Base-by-base conservation (phyloP, 345 rosid genomes). In the Crucihimalaya himalaica region DNA sequence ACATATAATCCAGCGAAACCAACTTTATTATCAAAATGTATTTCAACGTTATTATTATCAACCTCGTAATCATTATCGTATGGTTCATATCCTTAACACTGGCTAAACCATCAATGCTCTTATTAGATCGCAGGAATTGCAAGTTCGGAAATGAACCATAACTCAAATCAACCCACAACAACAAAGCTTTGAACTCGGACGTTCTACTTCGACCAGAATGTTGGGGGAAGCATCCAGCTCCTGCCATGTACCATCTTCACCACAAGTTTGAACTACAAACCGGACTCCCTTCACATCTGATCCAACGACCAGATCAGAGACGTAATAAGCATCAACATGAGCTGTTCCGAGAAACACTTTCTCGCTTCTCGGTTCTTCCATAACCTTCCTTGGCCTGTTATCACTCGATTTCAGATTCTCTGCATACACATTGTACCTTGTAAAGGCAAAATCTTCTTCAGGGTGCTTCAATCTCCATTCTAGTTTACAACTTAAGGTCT, bases 301-400 rank as follows among this genome's bases (percentile, higher is more conserved):
- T 63, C 84, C 82, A 74, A 89, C 48, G 27, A 52, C 65, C 53
- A 85, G 76, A 31, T 78, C 70, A 12, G 92, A 83, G 11, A 93
- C 74, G 42, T 88, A 90, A 66, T 86, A 93, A 8, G 84, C 85
- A 71, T 82, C 58, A 4, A 84, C 86, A 21, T 80, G 70, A 18
- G 97, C 88, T 9, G 74, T 81, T 54, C 98, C 97, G 5, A 93
- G 80, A 66, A 81, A 88, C 56, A 80, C 63, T 37, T 10, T 57
- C 4, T 16, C 42, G 31, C 37, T 70, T 68, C 68, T 79, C 3
- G 52, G 50, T 16, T 19, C 53, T 16, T 77, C 75, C 34, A 29
- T 72, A 16, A 5, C 77, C 28, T 78, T 70, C 64, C 70, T 52
- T 12, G 74, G 19, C 11, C 20, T 20, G 58, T 70, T 72, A 54